Conservation (phyloP, 495 filamentous ascomycete species). For the Xeromyces bisporus region DNA sequence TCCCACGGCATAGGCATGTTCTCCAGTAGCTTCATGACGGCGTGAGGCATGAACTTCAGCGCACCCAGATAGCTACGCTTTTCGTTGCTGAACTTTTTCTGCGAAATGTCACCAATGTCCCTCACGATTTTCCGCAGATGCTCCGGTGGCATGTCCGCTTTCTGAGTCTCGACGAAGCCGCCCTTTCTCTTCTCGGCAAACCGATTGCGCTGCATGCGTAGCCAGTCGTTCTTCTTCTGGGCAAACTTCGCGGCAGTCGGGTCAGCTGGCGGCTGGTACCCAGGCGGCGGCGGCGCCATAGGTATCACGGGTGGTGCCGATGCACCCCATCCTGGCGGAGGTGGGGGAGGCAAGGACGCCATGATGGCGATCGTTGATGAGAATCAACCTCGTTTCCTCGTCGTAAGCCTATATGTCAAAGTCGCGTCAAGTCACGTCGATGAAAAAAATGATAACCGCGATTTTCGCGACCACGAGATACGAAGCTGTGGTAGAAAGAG, state of each 20-base stretch:
- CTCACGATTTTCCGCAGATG: conserved; percentile 96
- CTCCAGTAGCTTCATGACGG: conserved; percentile 95
- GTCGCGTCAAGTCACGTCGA: conserved; percentile 27
- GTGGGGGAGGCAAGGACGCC: conserved; percentile 61
- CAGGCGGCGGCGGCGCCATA: conserved; percentile 72
- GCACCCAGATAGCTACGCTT: conserved; percentile 96
- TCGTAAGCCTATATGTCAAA: conserved; percentile 13
- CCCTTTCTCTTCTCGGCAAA: conserved; percentile 95
- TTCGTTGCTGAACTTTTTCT: conserved; percentile 98
- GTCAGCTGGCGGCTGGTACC: conserved; percentile 69
- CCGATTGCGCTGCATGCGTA: conserved; percentile 76
- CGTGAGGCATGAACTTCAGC: conserved; percentile 98
- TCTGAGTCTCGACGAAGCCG: conserved; percentile 93
- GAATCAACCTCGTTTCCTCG: conserved; percentile 14
- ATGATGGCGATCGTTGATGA: conserved; percentile 34
- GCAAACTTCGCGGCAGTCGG: conserved; percentile 87
- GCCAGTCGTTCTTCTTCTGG: conserved; percentile 98
- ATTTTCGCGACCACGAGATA: background rate
- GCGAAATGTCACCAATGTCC: conserved; percentile 97
- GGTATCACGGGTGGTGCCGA: conserved; percentile 58
- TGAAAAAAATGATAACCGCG: background rate
- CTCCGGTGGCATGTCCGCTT: conserved; percentile 97
- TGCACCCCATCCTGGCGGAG: conserved; percentile 59
- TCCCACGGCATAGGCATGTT: conserved; percentile 99
- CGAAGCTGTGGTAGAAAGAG: background rate